Conservation (phyloP, 1,284 basidiomycete species). For the Athelia sp. region DNA sequence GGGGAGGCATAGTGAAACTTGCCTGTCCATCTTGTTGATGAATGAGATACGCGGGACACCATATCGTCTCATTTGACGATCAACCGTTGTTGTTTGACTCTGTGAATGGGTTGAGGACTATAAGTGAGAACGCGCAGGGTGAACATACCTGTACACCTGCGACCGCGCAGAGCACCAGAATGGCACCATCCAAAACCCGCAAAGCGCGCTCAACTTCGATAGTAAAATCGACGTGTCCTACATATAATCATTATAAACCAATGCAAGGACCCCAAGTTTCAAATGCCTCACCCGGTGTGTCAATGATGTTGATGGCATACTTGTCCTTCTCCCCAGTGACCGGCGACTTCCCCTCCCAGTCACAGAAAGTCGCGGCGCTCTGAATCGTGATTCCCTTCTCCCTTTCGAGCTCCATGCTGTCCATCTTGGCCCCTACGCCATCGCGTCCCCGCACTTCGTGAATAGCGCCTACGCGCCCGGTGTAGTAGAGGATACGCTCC, state of each 20-base stretch:
- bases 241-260: neutral
- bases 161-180: slow-evolving; percentile 95
- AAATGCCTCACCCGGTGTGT: slow-evolving; percentile 77
- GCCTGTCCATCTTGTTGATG: slow-evolving; percentile 99
- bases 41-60: slow-evolving; percentile 95
- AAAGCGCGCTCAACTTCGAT: slow-evolving; percentile 98
- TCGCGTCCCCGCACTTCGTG: slow-evolving; percentile 97
- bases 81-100: slow-evolving; percentile 99
- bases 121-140: neutral
- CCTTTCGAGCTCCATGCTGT: slow-evolving; percentile 97
- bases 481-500: slow-evolving; percentile 97
- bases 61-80: slow-evolving; percentile 97
- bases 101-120: slow-evolving; percentile 22
- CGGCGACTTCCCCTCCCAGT: slow-evolving; percentile 82
- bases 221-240: slow-evolving; percentile 98
- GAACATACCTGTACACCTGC: slow-evolving; percentile 83
- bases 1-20: neutral
- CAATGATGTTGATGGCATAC: slow-evolving; percentile 97
- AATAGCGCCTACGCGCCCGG: slow-evolving; percentile 92
- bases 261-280: neutral
- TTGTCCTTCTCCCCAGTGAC: slow-evolving; percentile 67
- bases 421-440: slow-evolving; percentile 98
- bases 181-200: slow-evolving; percentile 94
- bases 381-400: slow-evolving; percentile 99
- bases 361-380: slow-evolving; percentile 96